phyloP scores from a whole-genome alignment of 305 asterid species.

The Solanum hybrid region DNA sequence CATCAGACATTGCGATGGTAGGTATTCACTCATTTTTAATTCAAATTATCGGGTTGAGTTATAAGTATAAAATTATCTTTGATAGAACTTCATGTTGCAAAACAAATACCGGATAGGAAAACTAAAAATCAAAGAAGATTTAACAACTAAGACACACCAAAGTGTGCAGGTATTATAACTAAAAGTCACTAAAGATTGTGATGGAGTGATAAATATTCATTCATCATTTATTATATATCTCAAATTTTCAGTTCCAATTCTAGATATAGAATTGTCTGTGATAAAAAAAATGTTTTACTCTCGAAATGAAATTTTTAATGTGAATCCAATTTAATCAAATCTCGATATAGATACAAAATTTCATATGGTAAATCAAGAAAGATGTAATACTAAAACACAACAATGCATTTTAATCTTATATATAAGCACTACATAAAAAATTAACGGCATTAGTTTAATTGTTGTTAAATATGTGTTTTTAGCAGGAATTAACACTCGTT shows the following conservation, averaged over 20 bases:
- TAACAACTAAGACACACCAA: not conserved
- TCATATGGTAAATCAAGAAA: not conserved
- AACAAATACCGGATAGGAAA: not conserved
- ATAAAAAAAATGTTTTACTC: not conserved
- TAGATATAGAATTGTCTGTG: not conserved
- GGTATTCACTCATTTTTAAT: not conserved
- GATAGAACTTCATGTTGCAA: not conserved
- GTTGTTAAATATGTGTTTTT: no score
- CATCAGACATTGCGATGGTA: not conserved
- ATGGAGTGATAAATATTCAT: not conserved
- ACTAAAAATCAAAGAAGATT: not conserved
- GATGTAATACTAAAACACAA: not conserved
- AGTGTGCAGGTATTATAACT: not conserved
- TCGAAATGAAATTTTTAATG: not conserved
- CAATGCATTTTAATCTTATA: not conserved
- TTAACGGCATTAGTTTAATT: not conserved
- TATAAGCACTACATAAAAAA: not conserved
- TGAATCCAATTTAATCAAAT: not conserved
- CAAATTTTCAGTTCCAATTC: not conserved
- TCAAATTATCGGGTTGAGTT: not conserved
- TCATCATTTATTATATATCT: not conserved
- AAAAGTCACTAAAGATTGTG: not conserved
- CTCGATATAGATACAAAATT: not conserved
- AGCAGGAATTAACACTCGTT: not conserved
- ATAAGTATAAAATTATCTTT: not conserved